These are phyloP conservation scores for Epichloe hybrida DNA, from an alignment of 2,329 filamentous ascomycete genomes.

Conservation along the genomic window DNA sequence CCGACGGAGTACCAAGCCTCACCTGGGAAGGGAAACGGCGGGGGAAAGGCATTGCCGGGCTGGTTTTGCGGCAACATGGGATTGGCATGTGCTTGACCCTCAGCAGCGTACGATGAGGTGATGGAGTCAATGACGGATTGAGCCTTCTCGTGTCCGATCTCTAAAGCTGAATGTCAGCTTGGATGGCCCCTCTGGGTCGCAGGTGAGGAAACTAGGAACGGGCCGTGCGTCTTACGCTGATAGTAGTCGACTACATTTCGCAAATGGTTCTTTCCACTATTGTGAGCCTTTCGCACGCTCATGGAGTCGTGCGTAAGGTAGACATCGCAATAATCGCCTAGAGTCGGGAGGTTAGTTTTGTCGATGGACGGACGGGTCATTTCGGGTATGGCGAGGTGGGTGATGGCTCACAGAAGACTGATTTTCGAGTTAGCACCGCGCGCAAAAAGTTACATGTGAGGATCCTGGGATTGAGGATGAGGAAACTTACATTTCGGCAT, in stretches of 20 bases:
- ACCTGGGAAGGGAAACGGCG: constrained; percentile 51
- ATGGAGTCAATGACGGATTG: constrained; percentile 98
- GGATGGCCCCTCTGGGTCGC: neutral
- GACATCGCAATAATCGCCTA: constrained; percentile 96
- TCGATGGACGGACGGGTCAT: neutral
- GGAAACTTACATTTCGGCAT: constrained; percentile 7
- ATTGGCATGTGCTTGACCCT: constrained; percentile 77
- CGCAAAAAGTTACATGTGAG: neutral
- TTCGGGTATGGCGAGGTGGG: neutral
- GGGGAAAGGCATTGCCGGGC: constrained; percentile 37
- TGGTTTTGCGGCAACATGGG: constrained; percentile 66
- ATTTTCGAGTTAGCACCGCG: neutral
- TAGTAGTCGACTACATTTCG: constrained; percentile 98
- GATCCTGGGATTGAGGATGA: too few species aligned
- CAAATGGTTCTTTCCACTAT: constrained; percentile 88
- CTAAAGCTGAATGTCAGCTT: constrained; percentile 27
- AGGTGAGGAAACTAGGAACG: neutral
- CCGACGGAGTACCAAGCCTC: constrained; percentile 17
- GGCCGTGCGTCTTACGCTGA: constrained; percentile 48
- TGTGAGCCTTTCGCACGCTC: constrained; percentile 98
- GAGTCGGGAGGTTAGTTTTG: constrained; percentile 18
- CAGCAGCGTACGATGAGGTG: constrained; percentile 86
- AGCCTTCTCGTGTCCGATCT: constrained; percentile 97
- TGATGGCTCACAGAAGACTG: constrained; percentile 17
- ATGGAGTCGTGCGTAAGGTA: constrained; percentile 99